Base-by-base conservation (phyloP, 2,329 filamentous ascomycete species). In the Eutypa lata region DNA sequence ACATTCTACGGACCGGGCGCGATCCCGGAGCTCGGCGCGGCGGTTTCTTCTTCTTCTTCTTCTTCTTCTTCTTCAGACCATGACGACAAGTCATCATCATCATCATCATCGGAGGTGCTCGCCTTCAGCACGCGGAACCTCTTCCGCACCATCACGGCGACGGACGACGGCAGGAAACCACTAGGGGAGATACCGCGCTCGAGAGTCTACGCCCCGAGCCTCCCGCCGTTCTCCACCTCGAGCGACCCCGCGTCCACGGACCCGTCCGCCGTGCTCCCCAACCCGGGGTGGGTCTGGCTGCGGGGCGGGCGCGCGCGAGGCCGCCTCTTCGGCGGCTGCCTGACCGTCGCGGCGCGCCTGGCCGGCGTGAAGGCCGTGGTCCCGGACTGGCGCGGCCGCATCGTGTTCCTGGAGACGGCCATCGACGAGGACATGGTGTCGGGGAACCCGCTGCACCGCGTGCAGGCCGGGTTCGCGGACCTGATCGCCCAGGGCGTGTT, bases 1-100 rank as follows among this genome's bases (percentile, higher is more conserved):
- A 75, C 73, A 4, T 76, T 76, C 49, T 76, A 76, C 59, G 74
- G 74, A 0, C 74, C 74, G 2, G 65, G 69, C 3, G 60, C 68
- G 2, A 65, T 75, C 46, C 62, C 71, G 1, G 73, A 76, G 54
- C 70, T 76, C 0, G 71, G 71, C 28, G 69, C 68, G 31, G 47
- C 58, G 26, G 26, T 10, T 10, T n/a, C n/a, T n/a, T n/a, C n/a
- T n/a, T n/a, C 26, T 10, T 10, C 26, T 31, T 10, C 1, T 56
- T 49, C 10, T 55, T 63, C 0, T 35, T 53, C 6, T 55, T 61
- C 2, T n/a, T n/a, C n/a, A n/a, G n/a, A n/a, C n/a, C n/a, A n/a
- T n/a, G n/a, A n/a, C n/a, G n/a, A n/a, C n/a, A n/a, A n/a, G n/a
- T n/a, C n/a, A n/a, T n/a, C n/a, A n/a, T n/a, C n/a, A n/a, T n/a